Conservation (phyloP, 2,329 filamentous ascomycete species). For the Dendryphion nanum region DNA sequence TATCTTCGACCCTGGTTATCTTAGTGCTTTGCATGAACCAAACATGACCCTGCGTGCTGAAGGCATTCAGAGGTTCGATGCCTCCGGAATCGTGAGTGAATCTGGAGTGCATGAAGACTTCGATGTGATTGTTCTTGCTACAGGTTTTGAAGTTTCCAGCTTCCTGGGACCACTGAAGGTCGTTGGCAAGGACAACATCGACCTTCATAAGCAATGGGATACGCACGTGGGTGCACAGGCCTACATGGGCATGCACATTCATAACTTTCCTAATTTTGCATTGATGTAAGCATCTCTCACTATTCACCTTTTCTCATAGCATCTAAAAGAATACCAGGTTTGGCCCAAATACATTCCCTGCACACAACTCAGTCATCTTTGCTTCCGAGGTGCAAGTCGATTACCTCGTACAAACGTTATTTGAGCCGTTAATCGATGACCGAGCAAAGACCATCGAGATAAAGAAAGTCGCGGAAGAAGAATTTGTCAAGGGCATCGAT, state of each 20-base stretch:
- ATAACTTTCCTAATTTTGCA: conserved; percentile 25
- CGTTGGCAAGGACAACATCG: conserved; percentile 19
- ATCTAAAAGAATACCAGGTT: conserved; percentile 9
- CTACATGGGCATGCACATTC: conserved; percentile 15
- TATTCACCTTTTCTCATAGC: conserved; percentile 2
- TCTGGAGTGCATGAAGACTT: conserved; percentile 15
- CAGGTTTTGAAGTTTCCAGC: conserved; percentile 36
- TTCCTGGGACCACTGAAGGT: conserved; percentile 37
- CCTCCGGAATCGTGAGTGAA: conserved; percentile 17
- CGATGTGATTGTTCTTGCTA: conserved; percentile 36
- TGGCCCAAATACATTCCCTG: conserved; percentile 28
- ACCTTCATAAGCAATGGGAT: conserved; percentile 18
- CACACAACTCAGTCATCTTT: conserved; percentile 36
- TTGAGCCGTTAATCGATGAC: conserved; percentile 34
- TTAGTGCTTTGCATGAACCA: conserved; percentile 16
- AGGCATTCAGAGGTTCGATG: conserved; percentile 18
- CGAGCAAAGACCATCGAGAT: conserved; percentile 36
- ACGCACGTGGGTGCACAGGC: conserved; percentile 15
- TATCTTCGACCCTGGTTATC: conserved; percentile 22
- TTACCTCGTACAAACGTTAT: conserved; percentile 26
- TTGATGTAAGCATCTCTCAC: conserved; percentile 14
- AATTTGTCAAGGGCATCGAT: conserved; percentile 32
- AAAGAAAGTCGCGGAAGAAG: conserved; percentile 32
- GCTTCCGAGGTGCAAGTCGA: conserved; percentile 29
- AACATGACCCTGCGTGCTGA: conserved; percentile 19